Conservation (phyloP, 805 yeast genomes). For the Nakazawaea molendinolei region DNA sequence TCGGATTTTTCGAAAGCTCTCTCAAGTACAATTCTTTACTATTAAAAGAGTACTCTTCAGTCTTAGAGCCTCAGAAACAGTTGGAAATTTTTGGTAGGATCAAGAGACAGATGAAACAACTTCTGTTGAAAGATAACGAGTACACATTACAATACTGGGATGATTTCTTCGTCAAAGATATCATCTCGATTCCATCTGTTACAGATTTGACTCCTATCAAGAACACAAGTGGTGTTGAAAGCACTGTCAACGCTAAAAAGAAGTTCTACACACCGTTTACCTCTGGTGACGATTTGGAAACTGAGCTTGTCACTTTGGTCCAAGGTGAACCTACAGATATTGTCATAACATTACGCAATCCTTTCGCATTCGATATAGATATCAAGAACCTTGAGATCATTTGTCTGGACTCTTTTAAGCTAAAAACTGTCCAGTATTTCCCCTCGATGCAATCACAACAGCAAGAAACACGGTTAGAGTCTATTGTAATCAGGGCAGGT, state of each 20-base stretch:
- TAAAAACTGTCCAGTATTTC: conserved; percentile 18
- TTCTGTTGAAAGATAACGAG: conserved; percentile 18
- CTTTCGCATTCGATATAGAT: conserved; percentile 68
- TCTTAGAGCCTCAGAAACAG: conserved; percentile 57
- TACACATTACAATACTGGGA: conserved; percentile 60
- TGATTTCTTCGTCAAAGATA: conserved; percentile 50
- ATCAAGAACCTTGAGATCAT: conserved; percentile 40
- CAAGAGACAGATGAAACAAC: conserved; percentile 21
- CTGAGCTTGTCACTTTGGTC: conserved; percentile 31
- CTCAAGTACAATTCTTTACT: conserved; percentile 45
- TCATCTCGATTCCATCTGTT: conserved; percentile 28
- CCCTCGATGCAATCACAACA: conserved; percentile 10
- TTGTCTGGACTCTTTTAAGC: conserved; percentile 16
- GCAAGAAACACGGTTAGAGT: conserved; percentile 15
- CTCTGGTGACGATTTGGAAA: conserved; percentile 11
- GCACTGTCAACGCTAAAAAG: not conserved
- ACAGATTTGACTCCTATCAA: conserved; percentile 18
- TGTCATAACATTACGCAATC: conserved; percentile 61
- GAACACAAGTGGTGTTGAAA: conserved; percentile 11
- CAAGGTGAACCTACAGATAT: conserved; percentile 61
- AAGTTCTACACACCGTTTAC: not conserved
- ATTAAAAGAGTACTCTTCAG: conserved; percentile 47
- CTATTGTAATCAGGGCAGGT: conserved; percentile 30
- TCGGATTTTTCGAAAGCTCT: conserved; percentile 38
- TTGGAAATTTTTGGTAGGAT: conserved; percentile 28